Percentiles rank a stretch among this genome's conserved stretches.
Conservation (phyloP, 1,284 basidiomycete species). For the Microbotryomycetes sp. region DNA sequence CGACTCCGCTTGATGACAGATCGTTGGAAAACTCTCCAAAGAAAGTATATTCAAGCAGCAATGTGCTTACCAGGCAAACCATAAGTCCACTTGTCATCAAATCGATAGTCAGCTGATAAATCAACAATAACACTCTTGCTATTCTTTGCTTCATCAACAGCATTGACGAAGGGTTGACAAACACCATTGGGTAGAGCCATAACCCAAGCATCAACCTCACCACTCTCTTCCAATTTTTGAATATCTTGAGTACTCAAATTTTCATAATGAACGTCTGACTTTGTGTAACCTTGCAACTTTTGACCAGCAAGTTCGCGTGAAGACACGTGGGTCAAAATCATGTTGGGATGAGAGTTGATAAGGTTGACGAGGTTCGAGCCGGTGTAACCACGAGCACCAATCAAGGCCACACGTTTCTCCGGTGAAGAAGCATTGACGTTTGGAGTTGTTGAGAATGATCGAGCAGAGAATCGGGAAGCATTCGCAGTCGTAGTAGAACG, state of each 20-base stretch:
- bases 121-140: slow-evolving; percentile 77
- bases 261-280: slow-evolving; percentile 65
- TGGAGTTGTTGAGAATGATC: slow-evolving; percentile 47
- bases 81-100: slow-evolving; percentile 92
- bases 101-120: slow-evolving; percentile 89
- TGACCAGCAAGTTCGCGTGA: slow-evolving; percentile 88
- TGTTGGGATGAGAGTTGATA: slow-evolving; percentile 75
- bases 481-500: slow-evolving; percentile 12
- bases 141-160: slow-evolving; percentile 68
- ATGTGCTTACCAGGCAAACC: slow-evolving; percentile 91
- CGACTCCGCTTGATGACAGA: slow-evolving; percentile 34
- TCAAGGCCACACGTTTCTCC: slow-evolving; percentile 83
- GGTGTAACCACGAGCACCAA: slow-evolving; percentile 93
- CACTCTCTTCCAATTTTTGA: slow-evolving; percentile 74
- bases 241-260: slow-evolving; percentile 73
- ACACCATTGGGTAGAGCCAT: slow-evolving; percentile 97
- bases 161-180: slow-evolving; percentile 96
- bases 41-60: too few species aligned
- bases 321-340: slow-evolving; percentile 88
- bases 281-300: slow-evolving; percentile 74
- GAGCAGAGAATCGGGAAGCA: slow-evolving; percentile 24
- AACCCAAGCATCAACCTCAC: slow-evolving; percentile 90
- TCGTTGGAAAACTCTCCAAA: slow-evolving; percentile 41
- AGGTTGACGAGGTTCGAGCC: slow-evolving; percentile 84
- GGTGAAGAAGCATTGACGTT: slow-evolving; percentile 49